Evolutionary conservation across 31 red algal species (phyloP).

Genomic region (Odonthalia washingtoniensis): DNA sequence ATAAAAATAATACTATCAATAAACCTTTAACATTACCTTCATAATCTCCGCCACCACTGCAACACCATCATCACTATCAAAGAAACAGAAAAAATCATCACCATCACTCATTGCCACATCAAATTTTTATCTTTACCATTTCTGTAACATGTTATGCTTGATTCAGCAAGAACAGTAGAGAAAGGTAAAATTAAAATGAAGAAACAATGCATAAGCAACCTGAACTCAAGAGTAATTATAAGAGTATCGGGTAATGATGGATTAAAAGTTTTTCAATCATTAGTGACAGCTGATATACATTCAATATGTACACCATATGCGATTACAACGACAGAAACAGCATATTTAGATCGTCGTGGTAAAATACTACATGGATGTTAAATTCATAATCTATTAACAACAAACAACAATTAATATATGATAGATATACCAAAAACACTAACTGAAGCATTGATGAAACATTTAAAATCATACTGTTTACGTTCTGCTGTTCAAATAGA

Average conservation of each 20-base stretch:
- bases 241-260: constrained; percentile 55
- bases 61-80: no score
- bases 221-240: constrained; percentile 59
- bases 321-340: background rate
- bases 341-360: constrained; percentile 70
- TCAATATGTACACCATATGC: background rate
- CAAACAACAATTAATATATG: constrained; percentile 25
- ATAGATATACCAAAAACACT: constrained; percentile 39
- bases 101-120: no score
- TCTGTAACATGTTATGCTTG: no score
- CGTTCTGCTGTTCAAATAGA: constrained; percentile 39
- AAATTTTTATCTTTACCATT: no score
- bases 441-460: constrained; percentile 25
- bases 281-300: constrained; percentile 74
- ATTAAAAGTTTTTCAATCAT: constrained; percentile 57
- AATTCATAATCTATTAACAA: constrained; percentile 11
- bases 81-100: no score
- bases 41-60: no score
- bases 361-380: constrained; percentile 62
- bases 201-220: constrained; percentile 31
- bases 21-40: no score
- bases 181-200: no score
- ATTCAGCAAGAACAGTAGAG: no score
- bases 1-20: no score
- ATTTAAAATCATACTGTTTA: constrained; percentile 52